A percentile compares a stretch with the other conserved stretches of the same genome.
Evolutionary conservation across 1,139 yeast genomes (phyloP).

Genomic region (Suhomyces wounanorum): DNA sequence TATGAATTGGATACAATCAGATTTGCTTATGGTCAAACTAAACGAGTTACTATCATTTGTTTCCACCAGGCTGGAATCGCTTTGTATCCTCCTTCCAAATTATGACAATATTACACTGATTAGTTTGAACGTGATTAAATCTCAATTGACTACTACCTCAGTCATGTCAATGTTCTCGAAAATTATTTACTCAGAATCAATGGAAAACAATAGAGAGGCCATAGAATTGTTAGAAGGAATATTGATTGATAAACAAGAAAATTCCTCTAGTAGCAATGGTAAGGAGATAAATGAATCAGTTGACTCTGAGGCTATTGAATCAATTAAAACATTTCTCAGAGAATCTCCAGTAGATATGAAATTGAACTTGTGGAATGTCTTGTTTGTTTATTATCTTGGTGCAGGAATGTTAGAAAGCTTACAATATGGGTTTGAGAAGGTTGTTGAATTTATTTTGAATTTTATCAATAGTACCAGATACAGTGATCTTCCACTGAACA

Average conservation of each 20-base stretch:
- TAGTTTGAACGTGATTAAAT: constrained; percentile 49
- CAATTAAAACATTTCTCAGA: constrained; percentile 61
- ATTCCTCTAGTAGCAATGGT: neutral
- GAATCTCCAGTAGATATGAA: constrained; percentile 67
- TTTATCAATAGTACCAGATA: constrained; percentile 33
- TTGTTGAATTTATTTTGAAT: constrained; percentile 43
- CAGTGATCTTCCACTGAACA: constrained; percentile 7
- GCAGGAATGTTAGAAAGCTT: constrained; percentile 42
- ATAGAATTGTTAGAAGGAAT: constrained; percentile 58
- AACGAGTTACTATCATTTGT: constrained; percentile 22
- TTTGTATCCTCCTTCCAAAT: constrained; percentile 37
- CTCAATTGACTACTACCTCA: constrained; percentile 66
- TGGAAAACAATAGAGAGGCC: constrained; percentile 45
- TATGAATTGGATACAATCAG: constrained; percentile 34
- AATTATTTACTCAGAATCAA: constrained; percentile 47
- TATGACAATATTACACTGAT: constrained; percentile 63
- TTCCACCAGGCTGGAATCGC: constrained; percentile 12
- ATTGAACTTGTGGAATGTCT: constrained; percentile 73
- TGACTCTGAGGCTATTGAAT: constrained; percentile 30
- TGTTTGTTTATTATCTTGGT: constrained; percentile 60
- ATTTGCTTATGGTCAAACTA: constrained; percentile 28
- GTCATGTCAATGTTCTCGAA: constrained; percentile 68
- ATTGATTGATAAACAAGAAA: constrained; percentile 25
- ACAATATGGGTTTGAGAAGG: constrained; percentile 57
- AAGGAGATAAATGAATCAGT: neutral